Percentiles rank a stretch among this genome's conserved stretches.
Conservation (phyloP, 106 monocot genomes). For the Hemerocallis citrina region DNA sequence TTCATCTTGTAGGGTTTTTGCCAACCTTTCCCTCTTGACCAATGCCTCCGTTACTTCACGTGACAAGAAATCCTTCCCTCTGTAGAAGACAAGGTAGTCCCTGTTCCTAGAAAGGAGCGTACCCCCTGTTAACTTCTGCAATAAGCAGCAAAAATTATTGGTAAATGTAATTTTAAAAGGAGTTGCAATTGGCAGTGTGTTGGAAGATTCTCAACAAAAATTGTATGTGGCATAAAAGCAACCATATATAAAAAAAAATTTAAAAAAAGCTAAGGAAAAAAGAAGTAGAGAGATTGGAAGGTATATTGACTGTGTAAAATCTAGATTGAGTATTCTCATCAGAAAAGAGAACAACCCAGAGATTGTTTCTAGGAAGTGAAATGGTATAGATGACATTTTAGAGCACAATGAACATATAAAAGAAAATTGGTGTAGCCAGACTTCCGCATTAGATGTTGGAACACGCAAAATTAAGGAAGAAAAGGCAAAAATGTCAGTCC, state of each 20-base stretch:
- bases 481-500: too few relatives aligned
- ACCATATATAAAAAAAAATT: too few relatives aligned
- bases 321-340: too few relatives aligned
- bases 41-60: constrained; percentile 69
- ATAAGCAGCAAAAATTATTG: constrained; percentile 14
- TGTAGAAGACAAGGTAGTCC: constrained; percentile 84
- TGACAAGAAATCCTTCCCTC: constrained; percentile 92
- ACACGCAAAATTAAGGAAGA: background rate
- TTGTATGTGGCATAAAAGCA: too few relatives aligned
- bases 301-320: too few relatives aligned
- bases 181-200: too few relatives aligned
- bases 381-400: background rate
- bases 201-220: background rate
- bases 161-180: too few relatives aligned
- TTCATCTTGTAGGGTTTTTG: constrained; percentile 82
- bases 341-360: background rate
- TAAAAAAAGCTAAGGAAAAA: too few relatives aligned
- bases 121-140: constrained; percentile 94
- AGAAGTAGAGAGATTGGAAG: too few relatives aligned
- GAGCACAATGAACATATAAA: background rate
- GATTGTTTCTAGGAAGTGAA: background rate
- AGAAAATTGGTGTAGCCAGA: background rate
- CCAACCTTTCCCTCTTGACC: constrained; percentile 77
- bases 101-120: constrained; percentile 86
- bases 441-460: background rate